A percentile compares a stretch with the other conserved stretches of the same genome.
These are phyloP conservation scores for Penicillium sp. DNA, from an alignment of 2,329 filamentous ascomycete genomes.

Conservation along the genomic window DNA sequence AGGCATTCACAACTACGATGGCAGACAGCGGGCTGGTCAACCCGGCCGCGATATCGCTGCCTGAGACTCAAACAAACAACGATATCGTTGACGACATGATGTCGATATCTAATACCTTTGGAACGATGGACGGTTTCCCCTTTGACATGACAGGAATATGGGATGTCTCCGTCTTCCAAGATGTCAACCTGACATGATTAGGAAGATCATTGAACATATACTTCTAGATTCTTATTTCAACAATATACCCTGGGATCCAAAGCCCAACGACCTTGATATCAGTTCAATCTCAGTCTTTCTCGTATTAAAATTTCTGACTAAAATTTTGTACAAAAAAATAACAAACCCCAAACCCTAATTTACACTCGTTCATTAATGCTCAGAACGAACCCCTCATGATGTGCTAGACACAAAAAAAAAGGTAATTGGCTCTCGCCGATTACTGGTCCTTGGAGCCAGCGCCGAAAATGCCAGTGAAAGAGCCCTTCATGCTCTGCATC, in stretches of 20 bases:
- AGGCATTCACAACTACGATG: conserved; percentile 19
- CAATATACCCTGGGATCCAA: conserved; percentile 21
- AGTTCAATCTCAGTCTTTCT: conserved; percentile 19
- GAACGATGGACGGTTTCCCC: conserved; percentile 47
- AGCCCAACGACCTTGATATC: conserved; percentile 13
- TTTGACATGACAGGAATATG: conserved; percentile 49
- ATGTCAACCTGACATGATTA: conserved; percentile 33
- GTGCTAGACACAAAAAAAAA: conserved; percentile 23
- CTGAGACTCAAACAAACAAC: conserved; percentile 45
- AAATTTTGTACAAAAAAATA: conserved; percentile 29
- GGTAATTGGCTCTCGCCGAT: conserved; percentile 13
- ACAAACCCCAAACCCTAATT: conserved; percentile 34
- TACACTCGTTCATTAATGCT: conserved; percentile 34
- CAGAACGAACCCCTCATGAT: conserved; percentile 30
- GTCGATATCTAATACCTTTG: conserved; percentile 46
- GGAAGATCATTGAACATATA: conserved; percentile 4
- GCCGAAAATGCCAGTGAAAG: conserved; percentile 60
- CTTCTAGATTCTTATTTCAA: conserved; percentile 11
- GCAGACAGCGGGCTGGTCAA: conserved; percentile 35
- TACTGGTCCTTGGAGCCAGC: conserved; percentile 29
- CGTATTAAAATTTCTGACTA: conserved; percentile 24
- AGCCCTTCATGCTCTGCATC: conserved; percentile 87
- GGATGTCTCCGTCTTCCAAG: conserved; percentile 45
- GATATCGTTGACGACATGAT: conserved; percentile 49
- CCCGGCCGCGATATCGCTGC: conserved; percentile 40